Conservation (phyloP, 2,329 filamentous ascomycete species). For the Alternaria sp. region DNA sequence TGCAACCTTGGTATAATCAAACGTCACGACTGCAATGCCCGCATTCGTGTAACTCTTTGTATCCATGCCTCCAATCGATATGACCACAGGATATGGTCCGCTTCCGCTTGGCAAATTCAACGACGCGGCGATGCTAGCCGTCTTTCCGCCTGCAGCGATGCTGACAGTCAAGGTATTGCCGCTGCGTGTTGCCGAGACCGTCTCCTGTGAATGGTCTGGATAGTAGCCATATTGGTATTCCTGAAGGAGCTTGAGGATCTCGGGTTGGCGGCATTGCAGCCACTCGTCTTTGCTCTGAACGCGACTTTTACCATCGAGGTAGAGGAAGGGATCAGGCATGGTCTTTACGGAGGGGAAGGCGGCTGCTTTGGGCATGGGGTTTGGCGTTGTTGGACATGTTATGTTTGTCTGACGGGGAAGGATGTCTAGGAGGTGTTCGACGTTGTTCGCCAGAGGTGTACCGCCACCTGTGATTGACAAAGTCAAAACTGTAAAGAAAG, state of each 20-base stretch:
- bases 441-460: conserved; percentile 14
- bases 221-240: conserved; percentile 63
- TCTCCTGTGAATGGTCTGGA: conserved; percentile 59
- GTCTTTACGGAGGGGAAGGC: conserved; percentile 33
- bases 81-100: conserved; percentile 56
- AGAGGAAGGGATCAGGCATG: conserved; percentile 58
- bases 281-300: conserved; percentile 58
- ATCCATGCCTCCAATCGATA: conserved; percentile 61
- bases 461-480: conserved; percentile 12
- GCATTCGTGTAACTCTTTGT: conserved; percentile 57
- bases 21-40: conserved; percentile 60
- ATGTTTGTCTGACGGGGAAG: conserved; percentile 31
- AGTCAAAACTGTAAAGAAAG: conserved; percentile 12
- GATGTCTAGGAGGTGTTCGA: conserved; percentile 18
- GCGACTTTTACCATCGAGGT: conserved; percentile 54
- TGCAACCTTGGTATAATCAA: conserved; percentile 59
- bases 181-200: conserved; percentile 57
- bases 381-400: conserved; percentile 38
- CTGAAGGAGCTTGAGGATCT: conserved; percentile 60
- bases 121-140: conserved; percentile 55
- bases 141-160: conserved; percentile 56
- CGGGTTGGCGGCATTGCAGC: conserved; percentile 60
- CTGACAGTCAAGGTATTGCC: conserved; percentile 56
- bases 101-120: conserved; percentile 54
- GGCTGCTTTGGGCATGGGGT: conserved; percentile 37